phyloP scores from a whole-genome alignment of 345 rosid species.

The Eucalyptus pauciflora region DNA sequence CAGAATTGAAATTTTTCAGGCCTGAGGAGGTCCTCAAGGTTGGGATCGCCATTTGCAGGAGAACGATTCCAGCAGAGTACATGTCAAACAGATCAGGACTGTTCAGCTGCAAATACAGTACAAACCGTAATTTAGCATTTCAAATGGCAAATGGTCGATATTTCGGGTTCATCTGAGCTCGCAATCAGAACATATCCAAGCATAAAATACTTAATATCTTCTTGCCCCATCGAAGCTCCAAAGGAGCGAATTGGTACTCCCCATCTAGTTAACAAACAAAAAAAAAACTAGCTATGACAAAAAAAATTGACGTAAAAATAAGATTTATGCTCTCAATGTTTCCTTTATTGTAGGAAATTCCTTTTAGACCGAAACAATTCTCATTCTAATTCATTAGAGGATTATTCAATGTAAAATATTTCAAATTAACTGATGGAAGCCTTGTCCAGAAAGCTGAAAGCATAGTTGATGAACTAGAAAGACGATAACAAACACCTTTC shows the following conservation, averaged over 20 bases:
- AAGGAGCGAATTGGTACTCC: neutral
- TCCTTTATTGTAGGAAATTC: neutral
- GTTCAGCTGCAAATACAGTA: slow-evolving; percentile 50
- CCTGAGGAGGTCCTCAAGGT: slow-evolving; percentile 50
- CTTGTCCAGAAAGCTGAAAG: neutral
- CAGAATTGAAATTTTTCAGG: slow-evolving; percentile 75
- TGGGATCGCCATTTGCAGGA: slow-evolving; percentile 94
- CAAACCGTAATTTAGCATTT: neutral
- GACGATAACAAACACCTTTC: neutral
- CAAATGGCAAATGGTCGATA: neutral
- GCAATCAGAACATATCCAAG: neutral
- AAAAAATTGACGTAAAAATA: neutral
- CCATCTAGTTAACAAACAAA: neutral
- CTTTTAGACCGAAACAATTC: neutral
- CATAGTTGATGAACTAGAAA: neutral
- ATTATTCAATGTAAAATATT: neutral
- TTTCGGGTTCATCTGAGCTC: neutral
- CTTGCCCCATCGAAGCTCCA: neutral
- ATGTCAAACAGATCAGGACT: slow-evolving; percentile 92
- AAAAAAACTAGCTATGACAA: neutral
- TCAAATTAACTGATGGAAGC: neutral
- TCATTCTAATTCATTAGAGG: neutral
- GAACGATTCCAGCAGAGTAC: slow-evolving; percentile 85
- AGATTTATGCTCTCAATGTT: neutral
- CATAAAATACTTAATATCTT: neutral